Percentiles rank a stretch among this genome's conserved stretches.
Evolutionary conservation across 2,329 filamentous ascomycete species (phyloP).

Genomic region (Trichoderma gracile): DNA sequence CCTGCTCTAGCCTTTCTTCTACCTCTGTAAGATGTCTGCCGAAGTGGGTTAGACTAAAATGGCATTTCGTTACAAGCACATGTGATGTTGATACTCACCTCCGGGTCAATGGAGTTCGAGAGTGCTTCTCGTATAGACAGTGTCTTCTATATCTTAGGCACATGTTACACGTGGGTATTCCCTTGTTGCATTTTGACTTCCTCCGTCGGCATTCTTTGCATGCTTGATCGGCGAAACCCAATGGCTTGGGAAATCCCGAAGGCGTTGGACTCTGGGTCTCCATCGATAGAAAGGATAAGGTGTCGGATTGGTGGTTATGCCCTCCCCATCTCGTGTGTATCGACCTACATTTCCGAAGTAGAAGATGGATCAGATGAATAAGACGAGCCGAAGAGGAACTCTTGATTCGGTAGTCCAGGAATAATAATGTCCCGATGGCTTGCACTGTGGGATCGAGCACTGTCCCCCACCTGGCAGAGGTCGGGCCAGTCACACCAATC

Average conservation of each 20-base stretch:
- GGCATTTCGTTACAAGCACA: not conserved
- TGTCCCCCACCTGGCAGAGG: not conserved
- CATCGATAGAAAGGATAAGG: not conserved
- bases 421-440: slow-evolving; percentile 1
- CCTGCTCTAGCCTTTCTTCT: slow-evolving; percentile 43
- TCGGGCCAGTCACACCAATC: not conserved
- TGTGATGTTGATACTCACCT: slow-evolving; percentile 36
- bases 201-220: slow-evolving; percentile 45
- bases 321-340: no score
- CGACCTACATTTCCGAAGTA: not conserved
- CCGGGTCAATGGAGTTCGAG: slow-evolving; percentile 50
- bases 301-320: not conserved
- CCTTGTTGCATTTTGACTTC: slow-evolving; percentile 44
- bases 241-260: not conserved
- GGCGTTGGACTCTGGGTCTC: not conserved
- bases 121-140: slow-evolving; percentile 51
- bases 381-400: not conserved
- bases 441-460: not conserved
- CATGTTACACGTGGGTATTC: slow-evolving; percentile 42
- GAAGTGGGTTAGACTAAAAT: slow-evolving; percentile 22
- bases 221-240: slow-evolving; percentile 36
- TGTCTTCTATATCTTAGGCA: slow-evolving; percentile 48
- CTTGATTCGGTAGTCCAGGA: not conserved
- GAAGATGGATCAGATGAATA: no score
- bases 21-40: slow-evolving; percentile 46